Conservation (phyloP, 371 early-diverging fungal genomes). For the Mortierella sp. region DNA sequence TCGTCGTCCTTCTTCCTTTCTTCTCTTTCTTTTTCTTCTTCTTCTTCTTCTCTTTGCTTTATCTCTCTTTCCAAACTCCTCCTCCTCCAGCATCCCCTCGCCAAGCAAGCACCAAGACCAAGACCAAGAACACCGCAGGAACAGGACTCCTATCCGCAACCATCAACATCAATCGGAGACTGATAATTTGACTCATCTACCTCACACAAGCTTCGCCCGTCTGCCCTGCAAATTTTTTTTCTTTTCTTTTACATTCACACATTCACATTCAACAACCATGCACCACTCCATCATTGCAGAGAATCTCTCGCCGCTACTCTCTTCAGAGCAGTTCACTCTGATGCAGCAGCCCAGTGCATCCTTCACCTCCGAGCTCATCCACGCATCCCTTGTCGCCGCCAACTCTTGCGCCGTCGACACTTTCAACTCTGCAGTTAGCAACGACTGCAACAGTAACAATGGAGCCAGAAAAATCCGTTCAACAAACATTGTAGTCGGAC, state of each 20-base stretch:
- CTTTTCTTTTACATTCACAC: not conserved
- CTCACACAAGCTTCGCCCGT: not conserved
- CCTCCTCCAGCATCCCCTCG: not conserved
- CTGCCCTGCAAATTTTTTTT: not conserved
- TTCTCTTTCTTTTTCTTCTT: not conserved
- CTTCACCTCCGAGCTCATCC: constrained; percentile 7
- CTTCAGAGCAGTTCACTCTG: constrained; percentile 34
- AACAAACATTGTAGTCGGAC: constrained; percentile 22
- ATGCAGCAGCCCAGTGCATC: constrained; percentile 20
- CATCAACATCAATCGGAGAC: not conserved
- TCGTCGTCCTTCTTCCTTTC: not conserved
- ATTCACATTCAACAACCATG: constrained; percentile 15
- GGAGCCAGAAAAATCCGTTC: constrained; percentile 10
- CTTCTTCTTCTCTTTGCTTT: not conserved
- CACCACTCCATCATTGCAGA: constrained; percentile 44
- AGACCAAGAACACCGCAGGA: not conserved
- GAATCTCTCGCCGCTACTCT: constrained; percentile 24
- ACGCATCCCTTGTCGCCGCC: constrained; percentile 21
- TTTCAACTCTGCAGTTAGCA: not conserved
- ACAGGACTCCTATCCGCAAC: not conserved
- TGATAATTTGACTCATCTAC: constrained; percentile 4
- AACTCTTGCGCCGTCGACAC: constrained; percentile 1
- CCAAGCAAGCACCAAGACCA: not conserved
- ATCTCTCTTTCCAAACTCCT: not conserved
- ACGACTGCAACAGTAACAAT: not conserved